Evolutionary conservation across 2,329 filamentous ascomycete genomes (phyloP), one percentile per base, ranked within the genome.

Genomic region (Lachnellula willkommii): DNA sequence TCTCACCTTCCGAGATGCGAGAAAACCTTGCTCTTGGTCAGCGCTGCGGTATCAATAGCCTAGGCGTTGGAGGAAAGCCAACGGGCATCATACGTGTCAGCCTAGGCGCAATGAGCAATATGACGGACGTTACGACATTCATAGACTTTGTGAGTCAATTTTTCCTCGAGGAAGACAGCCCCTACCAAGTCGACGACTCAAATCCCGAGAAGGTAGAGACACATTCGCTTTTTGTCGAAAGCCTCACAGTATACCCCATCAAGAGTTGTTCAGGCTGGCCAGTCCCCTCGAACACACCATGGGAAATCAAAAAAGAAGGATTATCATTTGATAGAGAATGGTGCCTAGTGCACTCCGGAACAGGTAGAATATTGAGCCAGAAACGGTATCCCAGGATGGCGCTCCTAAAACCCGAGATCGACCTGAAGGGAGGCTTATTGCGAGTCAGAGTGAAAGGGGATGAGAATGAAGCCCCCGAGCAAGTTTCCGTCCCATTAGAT

Each of bases 281-380:
- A 37, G 77, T 97, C 32, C 87, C 90, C 1, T 59, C 73, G 0
- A 79, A 76, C 2, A 74, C 74, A 7, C 68, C 77, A 14, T 99
- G 94, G 94, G 84, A 89, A 64, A 79, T 97, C 20, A 83, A 81
- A 54, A 77, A 81, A 7, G 91, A 96, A 73, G 94, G 94, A 0
- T 77, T 99, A 2, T 88, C 85, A 8, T 97, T 93, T 91, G 94
- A 99, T 70, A 81, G 94, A 59, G 93, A 97, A 74, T 99, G 94
- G 93, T 97, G 93, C 72, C 76, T 99, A 20, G 79, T 99, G 14
- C 92, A 96, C 69, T 82, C 85, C 67, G 91, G 90, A 45, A 95
- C 92, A 1, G 88, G 90, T 0, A 84, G 86, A 64, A 90, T 88
- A 5, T 75, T 99, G 53, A 96, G 83, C 68, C 93, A 97, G 72